Conservation (phyloP, 2,329 filamentous ascomycete genomes). For the Ophiostoma fasciatum region DNA sequence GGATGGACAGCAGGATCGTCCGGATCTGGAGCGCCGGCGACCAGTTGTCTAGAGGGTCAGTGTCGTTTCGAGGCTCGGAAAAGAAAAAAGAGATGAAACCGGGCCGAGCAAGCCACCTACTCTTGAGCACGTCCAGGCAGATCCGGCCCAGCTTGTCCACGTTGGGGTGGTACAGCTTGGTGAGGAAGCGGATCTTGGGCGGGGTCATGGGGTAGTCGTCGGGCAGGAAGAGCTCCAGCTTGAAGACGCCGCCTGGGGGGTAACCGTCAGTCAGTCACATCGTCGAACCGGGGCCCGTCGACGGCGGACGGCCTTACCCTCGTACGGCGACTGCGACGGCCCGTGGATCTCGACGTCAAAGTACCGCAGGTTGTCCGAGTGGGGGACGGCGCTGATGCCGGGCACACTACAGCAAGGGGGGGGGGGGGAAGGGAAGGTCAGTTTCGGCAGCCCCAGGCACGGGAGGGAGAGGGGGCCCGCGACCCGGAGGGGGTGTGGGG, state of each 20-base stretch:
- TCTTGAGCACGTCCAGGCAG: constrained; percentile 93
- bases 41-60: constrained; percentile 65
- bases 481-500: no score
- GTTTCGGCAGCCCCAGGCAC: no score
- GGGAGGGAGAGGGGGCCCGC: no score
- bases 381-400: constrained; percentile 87
- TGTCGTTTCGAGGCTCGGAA: no score
- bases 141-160: constrained; percentile 96
- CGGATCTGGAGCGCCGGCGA: constrained; percentile 94
- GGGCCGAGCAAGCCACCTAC: no score
- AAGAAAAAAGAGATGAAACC: background rate
- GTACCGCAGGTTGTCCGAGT: constrained; percentile 94
- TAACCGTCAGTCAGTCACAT: background rate
- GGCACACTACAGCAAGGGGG: constrained; percentile 77
- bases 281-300: background rate
- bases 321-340: constrained; percentile 82
- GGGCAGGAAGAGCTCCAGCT: constrained; percentile 91
- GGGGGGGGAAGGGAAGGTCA: no score
- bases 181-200: constrained; percentile 94
- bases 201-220: constrained; percentile 99
- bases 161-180: constrained; percentile 98
- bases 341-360: constrained; percentile 97
- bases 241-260: constrained; percentile 61
- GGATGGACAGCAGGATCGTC: constrained; percentile 96
- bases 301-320: constrained; percentile 41